Percentiles rank a stretch among this genome's conserved stretches.
phyloP scores from a whole-genome alignment of 768 basidiomycete genomes.

The Tylopilus rubrobrunneus region DNA sequence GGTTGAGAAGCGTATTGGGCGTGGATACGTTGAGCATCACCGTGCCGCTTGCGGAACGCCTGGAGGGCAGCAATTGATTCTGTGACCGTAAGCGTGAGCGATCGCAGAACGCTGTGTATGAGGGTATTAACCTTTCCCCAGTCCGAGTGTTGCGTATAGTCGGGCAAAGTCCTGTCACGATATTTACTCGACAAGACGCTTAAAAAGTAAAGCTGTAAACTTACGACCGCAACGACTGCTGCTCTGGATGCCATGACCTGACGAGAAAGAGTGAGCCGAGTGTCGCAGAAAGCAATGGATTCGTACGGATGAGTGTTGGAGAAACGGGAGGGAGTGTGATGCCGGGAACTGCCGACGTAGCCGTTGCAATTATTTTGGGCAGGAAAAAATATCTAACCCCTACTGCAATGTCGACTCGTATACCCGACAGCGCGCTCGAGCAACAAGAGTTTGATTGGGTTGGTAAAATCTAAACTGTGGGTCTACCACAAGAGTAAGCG shows the following conservation, averaged over 20 bases:
- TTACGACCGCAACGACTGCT: slow-evolving; percentile 62
- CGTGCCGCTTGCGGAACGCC: slow-evolving; percentile 94
- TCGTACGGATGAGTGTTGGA: slow-evolving; percentile 17
- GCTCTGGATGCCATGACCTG: slow-evolving; percentile 66
- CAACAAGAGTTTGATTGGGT: too few relatives aligned
- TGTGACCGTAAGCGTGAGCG: slow-evolving; percentile 28
- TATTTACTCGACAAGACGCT: not conserved
- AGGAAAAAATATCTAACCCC: not conserved
- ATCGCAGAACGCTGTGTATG: not conserved
- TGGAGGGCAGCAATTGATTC: slow-evolving; percentile 89
- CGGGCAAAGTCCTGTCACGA: slow-evolving; percentile 71
- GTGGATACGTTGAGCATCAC: slow-evolving; percentile 77
- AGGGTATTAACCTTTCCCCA: slow-evolving; percentile 68
- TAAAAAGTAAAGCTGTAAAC: slow-evolving; percentile 16
- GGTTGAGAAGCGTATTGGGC: slow-evolving; percentile 63
- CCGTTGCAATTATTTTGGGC: slow-evolving; percentile 2
- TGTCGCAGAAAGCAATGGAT: slow-evolving; percentile 1
- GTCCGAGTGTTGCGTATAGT: slow-evolving; percentile 75
- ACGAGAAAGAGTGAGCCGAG: not conserved
- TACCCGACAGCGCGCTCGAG: too few relatives aligned
- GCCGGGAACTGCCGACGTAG: slow-evolving; percentile 28
- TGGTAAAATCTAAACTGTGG: not conserved
- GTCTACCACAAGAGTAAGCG: not conserved
- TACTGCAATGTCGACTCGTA: too few relatives aligned
- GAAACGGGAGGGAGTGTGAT: slow-evolving; percentile 8